Base-by-base conservation (phyloP, 2,329 filamentous ascomycete species). In the Cytospora chrysosperma region DNA sequence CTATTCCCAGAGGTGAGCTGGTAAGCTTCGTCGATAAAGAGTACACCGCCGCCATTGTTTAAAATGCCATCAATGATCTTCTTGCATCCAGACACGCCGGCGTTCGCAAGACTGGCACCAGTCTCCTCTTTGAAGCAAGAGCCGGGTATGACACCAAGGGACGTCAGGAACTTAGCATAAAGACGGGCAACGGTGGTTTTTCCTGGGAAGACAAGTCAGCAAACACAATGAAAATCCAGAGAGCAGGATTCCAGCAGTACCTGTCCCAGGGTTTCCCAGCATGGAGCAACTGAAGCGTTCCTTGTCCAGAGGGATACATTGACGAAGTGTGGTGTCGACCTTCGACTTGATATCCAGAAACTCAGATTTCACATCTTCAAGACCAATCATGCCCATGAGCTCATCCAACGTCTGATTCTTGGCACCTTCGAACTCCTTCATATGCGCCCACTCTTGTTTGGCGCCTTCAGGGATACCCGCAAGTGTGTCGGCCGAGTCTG, bases 1-100 rank as follows among this genome's bases (percentile, higher is more conserved):
- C 76, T 88, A 61, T 85, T 83, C 0, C 82, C 82, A 0, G 84
- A 85, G 0, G 85, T 81, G 0, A 94, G 78, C 67, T 93, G 90
- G 69, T 94, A 93, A 0, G 90, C 89, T 72, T 94, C 90, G 65
- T 94, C 91, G 26, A 94, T 88, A 70, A 94, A 93, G 1, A 92
- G 70, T 0, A 87, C 87, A 0, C 91, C 91, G 0, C 90, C 90
- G 0, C 84, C 86, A 0, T 74, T 67, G 30, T 86, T 77, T 4
- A 85, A 72, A 0, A 93, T 79, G 0, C 77, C 68, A 2, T 88
- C 78, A 7, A 91, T 75, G 0, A 87, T 73, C 15, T 81, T 79
- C 69, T 89, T 81, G 66, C 82, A 85, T 0, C 80, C 85, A 0
- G 75, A 61, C 0, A 91, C 82, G 0, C 89, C 90, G 0, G 82